Evolutionary conservation across 2,329 filamentous ascomycete genomes (phyloP).

Genomic region (Phoma sp.): DNA sequence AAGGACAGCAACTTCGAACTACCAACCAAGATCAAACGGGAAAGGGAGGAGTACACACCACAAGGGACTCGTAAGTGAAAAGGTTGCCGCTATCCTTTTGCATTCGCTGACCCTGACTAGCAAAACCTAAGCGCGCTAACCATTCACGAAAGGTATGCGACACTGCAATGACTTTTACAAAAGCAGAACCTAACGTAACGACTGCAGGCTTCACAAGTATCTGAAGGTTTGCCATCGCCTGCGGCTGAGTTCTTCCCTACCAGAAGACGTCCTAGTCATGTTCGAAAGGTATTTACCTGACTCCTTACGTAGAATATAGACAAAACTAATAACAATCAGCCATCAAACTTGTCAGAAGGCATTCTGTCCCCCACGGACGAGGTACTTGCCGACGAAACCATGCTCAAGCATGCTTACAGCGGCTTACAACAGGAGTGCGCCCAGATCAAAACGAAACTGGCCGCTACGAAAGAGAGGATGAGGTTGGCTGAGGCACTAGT

Average conservation of each 20-base stretch:
- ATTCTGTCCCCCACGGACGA: slow-evolving; percentile 18
- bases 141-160: slow-evolving; percentile 15
- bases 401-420: slow-evolving; percentile 25
- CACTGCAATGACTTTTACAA: background rate
- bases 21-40: slow-evolving; percentile 32
- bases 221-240: slow-evolving; percentile 7
- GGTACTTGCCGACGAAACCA: slow-evolving; percentile 21
- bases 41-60: slow-evolving; percentile 33
- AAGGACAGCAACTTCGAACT: slow-evolving; percentile 24
- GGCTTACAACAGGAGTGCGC: slow-evolving; percentile 20
- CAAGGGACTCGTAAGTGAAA: slow-evolving; percentile 27
- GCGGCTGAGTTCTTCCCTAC: slow-evolving; percentile 7
- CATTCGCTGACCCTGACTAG: background rate
- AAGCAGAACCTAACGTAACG: background rate
- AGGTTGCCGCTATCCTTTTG: background rate
- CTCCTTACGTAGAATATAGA: background rate
- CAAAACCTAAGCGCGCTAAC: slow-evolving; percentile 13
- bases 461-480: slow-evolving; percentile 22
- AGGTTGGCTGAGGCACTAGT: slow-evolving; percentile 20
- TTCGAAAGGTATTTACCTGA: slow-evolving; percentile 11
- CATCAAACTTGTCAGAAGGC: slow-evolving; percentile 20
- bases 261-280: slow-evolving; percentile 11
- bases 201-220: slow-evolving; percentile 9
- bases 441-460: slow-evolving; percentile 16
- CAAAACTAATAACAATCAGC: background rate